These are phyloP conservation scores for Globisporangium uncinulatum DNA, from an alignment of 352 stramenopile genomes.

Conservation along the genomic window DNA sequence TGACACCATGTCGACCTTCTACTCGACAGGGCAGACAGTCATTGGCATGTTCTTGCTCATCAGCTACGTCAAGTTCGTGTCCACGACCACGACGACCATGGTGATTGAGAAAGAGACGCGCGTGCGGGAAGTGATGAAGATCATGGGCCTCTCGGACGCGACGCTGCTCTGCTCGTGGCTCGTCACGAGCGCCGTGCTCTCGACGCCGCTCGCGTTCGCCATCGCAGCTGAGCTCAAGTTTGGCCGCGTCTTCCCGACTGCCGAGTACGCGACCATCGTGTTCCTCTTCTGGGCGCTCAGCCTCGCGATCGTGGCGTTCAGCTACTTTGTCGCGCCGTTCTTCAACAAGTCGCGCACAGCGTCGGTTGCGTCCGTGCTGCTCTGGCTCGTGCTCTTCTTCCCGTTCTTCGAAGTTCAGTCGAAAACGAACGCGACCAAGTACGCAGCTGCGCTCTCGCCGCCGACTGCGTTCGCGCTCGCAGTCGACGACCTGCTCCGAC, in stretches of 20 bases:
- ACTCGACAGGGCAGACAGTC: conserved; percentile 54
- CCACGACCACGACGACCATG: conserved; percentile 60
- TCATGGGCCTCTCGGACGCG: conserved; percentile 67
- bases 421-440: conserved; percentile 34
- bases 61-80: conserved; percentile 56
- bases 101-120: conserved; percentile 79
- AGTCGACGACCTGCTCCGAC: conserved; percentile 50
- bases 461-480: conserved; percentile 64
- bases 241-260: conserved; percentile 56
- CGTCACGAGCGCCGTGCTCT: conserved; percentile 39
- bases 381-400: conserved; percentile 75
- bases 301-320: conserved; percentile 55
- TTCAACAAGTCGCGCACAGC: conserved; percentile 68
- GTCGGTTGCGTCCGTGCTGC: conserved; percentile 50
- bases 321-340: conserved; percentile 58
- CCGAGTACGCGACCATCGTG: conserved; percentile 52
- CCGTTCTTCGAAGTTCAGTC: conserved; percentile 63
- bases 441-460: conserved; percentile 44
- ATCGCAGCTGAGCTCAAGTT: conserved; percentile 54
- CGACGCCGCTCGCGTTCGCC: conserved; percentile 40
- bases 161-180: conserved; percentile 63
- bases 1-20: conserved; percentile 53
- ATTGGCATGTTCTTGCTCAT: conserved; percentile 56
- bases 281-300: conserved; percentile 63
- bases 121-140: conserved; percentile 80